phyloP scores from a whole-genome alignment of 176 grass and related monocot species.

The Lolium rigidum region DNA sequence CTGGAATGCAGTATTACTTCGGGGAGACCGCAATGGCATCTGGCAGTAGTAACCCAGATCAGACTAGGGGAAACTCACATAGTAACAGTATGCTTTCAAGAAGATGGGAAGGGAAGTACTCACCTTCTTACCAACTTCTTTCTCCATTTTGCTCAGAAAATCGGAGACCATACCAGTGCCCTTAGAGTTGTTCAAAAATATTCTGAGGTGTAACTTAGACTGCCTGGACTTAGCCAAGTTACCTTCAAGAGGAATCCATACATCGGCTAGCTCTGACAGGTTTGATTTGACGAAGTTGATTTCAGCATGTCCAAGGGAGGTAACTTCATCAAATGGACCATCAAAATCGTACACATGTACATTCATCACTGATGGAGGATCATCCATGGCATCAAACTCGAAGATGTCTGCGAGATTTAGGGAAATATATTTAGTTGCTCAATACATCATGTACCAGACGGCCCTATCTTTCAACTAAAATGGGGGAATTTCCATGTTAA shows the following conservation, averaged over 20 bases:
- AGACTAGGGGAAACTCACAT: conserved; percentile 30
- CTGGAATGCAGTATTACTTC: conserved; percentile 86
- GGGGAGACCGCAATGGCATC: conserved; percentile 85
- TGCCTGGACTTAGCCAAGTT: conserved; percentile 83
- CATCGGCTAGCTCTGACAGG: conserved; percentile 76
- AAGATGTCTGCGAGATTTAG: conserved; percentile 75
- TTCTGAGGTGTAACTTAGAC: conserved; percentile 85
- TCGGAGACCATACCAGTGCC: conserved; percentile 70
- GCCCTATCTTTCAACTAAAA: conserved; percentile 27
- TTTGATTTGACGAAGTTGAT: conserved; percentile 97
- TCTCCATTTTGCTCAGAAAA: conserved; percentile 92
- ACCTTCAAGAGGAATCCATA: conserved; percentile 95
- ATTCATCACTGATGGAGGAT: conserved; percentile 86
- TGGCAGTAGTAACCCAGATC: conserved; percentile 54
- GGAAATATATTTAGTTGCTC: conserved; percentile 28
- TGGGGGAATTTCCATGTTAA: not conserved
- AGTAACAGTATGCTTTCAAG: not conserved
- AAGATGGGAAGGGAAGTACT: conserved; percentile 16
- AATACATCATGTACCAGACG: conserved; percentile 18
- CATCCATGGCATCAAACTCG: conserved; percentile 97
- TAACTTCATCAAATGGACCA: conserved; percentile 83
- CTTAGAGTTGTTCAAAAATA: conserved; percentile 89
- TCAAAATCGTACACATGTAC: conserved; percentile 95
- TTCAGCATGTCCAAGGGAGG: conserved; percentile 87
- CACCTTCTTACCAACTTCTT: conserved; percentile 98